Percentiles rank a stretch among this genome's conserved stretches.
Evolutionary conservation across 2,329 filamentous ascomycete species (phyloP).

Genomic region (Huntiella savannae): DNA sequence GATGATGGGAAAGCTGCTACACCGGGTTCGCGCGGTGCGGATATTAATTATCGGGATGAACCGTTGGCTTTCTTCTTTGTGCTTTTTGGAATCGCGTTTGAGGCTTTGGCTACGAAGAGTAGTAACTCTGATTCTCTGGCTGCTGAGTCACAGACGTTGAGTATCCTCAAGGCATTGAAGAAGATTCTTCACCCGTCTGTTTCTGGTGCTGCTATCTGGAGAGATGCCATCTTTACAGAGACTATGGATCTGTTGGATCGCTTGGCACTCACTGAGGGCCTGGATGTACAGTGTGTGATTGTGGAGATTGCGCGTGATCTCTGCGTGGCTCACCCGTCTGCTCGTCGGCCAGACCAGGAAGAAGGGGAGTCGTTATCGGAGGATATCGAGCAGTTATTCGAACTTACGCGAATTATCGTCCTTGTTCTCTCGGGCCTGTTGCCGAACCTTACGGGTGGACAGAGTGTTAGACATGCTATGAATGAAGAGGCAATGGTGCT

Average conservation of each 20-base stretch:
- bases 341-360: slow-evolving; percentile 26
- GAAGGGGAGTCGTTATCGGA: slow-evolving; percentile 56
- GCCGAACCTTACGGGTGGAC: slow-evolving; percentile 58
- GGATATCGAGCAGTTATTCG: slow-evolving; percentile 94
- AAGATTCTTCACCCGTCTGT: slow-evolving; percentile 91
- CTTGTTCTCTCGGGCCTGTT: slow-evolving; percentile 74
- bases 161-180: slow-evolving; percentile 77
- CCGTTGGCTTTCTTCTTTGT: slow-evolving; percentile 98
- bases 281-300: slow-evolving; percentile 78
- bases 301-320: slow-evolving; percentile 84
- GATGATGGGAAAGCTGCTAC: slow-evolving; percentile 53
- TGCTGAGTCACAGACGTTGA: slow-evolving; percentile 60
- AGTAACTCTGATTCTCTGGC: slow-evolving; percentile 35
- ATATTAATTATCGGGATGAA: slow-evolving; percentile 96
- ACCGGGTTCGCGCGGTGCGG: slow-evolving; percentile 22
- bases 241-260: slow-evolving; percentile 92
- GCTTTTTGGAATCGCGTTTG: slow-evolving; percentile 87
- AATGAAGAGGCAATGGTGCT: slow-evolving; percentile 75
- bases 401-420: slow-evolving; percentile 89
- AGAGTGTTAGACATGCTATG: slow-evolving; percentile 52
- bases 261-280: slow-evolving; percentile 73
- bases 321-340: slow-evolving; percentile 80
- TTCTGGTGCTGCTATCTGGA: slow-evolving; percentile 88
- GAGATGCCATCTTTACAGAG: slow-evolving; percentile 88
- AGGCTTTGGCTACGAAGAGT: slow-evolving; percentile 59